Base-by-base conservation (phyloP, 2,329 filamentous ascomycete species). In the Cercospora nicotianae region DNA sequence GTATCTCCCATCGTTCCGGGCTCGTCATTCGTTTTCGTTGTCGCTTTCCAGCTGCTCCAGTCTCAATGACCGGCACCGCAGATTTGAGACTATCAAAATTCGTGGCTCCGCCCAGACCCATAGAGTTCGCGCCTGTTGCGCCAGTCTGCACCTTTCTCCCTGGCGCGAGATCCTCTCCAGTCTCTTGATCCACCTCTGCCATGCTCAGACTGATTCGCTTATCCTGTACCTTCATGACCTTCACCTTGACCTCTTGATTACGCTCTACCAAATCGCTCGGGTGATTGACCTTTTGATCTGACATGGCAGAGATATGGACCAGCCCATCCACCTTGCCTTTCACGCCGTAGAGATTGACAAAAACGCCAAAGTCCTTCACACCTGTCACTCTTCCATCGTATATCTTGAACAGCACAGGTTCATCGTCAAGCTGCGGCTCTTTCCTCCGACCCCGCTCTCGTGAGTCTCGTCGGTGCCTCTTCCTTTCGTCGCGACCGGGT, bases 1-100 rank as follows among this genome's bases (percentile, higher is more conserved):
- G 89, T 70, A 99, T 97, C 79, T 99, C 95, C 94, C 95, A 99
- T 76, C 95, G 85, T 78, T 99, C 95, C 1, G 95, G 95, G 13
- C 94, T 97, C 0, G 94, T 98, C 90, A 98, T 90, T 63, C 95
- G 87, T 83, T 99, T 99, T 78, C 92, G 93, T 65, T 90, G 90
- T 57, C 85, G 86, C 72, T 85, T 82, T 0, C 83, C 85, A 7
- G 83, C 83, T 48, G 84, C 83, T 26, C 73, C 77, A 28, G 75
- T 79, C 74, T 91, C 89, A 67, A 92, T 87, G 13, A 90, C 85
- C 2, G 89, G 87, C 0, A 90, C 85, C 9, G 60, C 62, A 58
- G 62, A 45, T 39, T 64, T 64, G 30, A 64, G 51, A 45, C 55
- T 39, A 80, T 79, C n/a, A 80, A 82, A 61, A 78, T 82, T 26